Percentiles rank a stretch among this genome's conserved stretches.
Conservation (phyloP, 441 rosid genomes). For the Omphalea diandra region DNA sequence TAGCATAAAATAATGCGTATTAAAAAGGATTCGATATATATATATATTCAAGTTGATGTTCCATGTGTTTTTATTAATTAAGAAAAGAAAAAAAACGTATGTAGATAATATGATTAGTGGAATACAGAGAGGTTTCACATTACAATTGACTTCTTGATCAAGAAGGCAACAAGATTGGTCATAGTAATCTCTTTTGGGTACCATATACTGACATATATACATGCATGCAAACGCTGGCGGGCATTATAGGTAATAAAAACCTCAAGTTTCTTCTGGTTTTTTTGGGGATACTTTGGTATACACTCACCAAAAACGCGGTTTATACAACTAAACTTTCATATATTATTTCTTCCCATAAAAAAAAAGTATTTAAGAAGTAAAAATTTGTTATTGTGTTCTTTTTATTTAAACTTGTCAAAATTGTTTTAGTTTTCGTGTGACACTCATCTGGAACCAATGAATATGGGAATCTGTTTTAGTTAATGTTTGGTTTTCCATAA, state of each 20-base stretch:
- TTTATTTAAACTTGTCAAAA: not conserved
- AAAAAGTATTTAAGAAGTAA: too few species aligned
- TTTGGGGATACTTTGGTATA: constrained; percentile 16
- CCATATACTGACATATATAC: too few species aligned
- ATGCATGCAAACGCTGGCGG: constrained; percentile 10
- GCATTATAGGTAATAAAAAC: not conserved
- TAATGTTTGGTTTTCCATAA: constrained; percentile 29
- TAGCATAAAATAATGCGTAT: constrained; percentile 15
- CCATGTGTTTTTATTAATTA: not conserved
- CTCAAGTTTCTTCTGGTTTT: not conserved
- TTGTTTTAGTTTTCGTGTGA: not conserved
- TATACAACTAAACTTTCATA: too few species aligned
- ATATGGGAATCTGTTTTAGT: not conserved
- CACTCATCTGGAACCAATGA: not conserved
- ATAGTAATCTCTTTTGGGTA: not conserved
- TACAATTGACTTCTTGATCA: constrained; percentile 25
- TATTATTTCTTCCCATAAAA: too few species aligned
- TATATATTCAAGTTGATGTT: not conserved
- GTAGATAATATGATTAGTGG: constrained; percentile 15
- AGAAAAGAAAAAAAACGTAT: not conserved
- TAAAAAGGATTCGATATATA: not conserved
- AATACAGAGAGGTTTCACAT: constrained; percentile 29
- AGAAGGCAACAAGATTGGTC: constrained; percentile 1
- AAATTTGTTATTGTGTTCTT: too few species aligned
- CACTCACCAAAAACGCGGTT: constrained; percentile 40